Evolutionary conservation across 345 rosid species (phyloP).

Genomic region (Abelmoschus esculentus): DNA sequence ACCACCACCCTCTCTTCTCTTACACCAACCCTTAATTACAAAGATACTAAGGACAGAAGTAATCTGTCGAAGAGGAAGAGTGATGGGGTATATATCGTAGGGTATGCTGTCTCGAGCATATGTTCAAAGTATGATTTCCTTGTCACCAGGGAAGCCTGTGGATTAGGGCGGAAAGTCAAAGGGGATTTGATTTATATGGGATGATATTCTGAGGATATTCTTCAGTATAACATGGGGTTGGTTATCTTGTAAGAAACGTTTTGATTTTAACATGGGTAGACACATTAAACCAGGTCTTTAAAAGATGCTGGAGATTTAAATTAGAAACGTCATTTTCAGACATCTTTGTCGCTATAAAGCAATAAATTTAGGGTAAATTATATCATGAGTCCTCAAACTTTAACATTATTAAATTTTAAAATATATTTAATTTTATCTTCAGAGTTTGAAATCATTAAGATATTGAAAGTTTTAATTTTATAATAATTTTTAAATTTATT

Average conservation of each 20-base stretch:
- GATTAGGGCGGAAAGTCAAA: background rate
- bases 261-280: no score
- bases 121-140: background rate
- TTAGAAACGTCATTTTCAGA: no score
- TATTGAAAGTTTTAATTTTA: no score
- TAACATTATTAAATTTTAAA: no score
- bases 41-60: slow-evolving; percentile 8
- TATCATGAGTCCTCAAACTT: no score
- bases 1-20: background rate
- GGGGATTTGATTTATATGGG: background rate
- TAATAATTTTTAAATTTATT: no score
- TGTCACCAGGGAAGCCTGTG: background rate
- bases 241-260: background rate
- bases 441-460: no score
- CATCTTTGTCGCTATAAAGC: no score
- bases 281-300: no score
- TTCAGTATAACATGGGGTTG: background rate
- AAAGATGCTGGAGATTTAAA: no score
- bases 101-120: background rate
- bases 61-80: background rate
- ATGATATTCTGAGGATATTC: background rate
- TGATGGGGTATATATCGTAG: background rate
- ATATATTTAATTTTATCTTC: no score
- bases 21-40: slow-evolving; percentile 13
- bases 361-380: no score